Conservation (phyloP, 2,329 filamentous ascomycete genomes). For the Scedosporium boydii region DNA sequence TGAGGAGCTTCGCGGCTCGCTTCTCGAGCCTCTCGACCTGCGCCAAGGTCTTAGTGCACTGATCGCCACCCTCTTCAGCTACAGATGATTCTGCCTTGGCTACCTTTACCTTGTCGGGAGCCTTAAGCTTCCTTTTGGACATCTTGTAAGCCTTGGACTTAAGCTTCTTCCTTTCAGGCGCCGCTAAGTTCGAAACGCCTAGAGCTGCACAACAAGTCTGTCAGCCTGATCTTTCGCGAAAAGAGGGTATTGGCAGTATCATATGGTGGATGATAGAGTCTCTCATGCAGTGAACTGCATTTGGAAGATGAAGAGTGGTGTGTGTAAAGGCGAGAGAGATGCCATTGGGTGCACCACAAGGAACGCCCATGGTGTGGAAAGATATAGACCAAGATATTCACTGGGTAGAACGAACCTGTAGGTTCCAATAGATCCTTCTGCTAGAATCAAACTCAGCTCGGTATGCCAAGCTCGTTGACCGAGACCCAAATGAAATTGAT, state of each 20-base stretch:
- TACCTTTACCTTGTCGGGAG: slow-evolving; percentile 9
- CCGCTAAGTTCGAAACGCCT: not conserved
- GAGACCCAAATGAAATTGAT: not conserved
- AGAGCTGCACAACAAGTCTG: not conserved
- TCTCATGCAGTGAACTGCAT: not conserved
- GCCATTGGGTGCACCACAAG: no score
- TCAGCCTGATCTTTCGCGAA: not conserved
- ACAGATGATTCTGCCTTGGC: not conserved
- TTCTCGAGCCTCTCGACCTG: slow-evolving; percentile 28
- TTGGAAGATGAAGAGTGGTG: not conserved
- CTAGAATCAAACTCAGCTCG: not conserved
- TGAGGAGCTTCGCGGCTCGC: slow-evolving; percentile 29
- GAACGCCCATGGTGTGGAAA: not conserved
- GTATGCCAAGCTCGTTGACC: not conserved
- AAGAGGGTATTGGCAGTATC: not conserved
- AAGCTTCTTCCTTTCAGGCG: not conserved
- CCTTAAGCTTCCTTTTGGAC: slow-evolving; percentile 9
- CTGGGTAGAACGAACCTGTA: not conserved
- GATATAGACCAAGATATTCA: not conserved
- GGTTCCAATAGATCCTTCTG: not conserved
- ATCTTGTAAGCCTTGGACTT: slow-evolving; percentile 19
- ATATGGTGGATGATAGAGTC: not conserved
- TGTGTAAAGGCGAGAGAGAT: not conserved
- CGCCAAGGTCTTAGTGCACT: not conserved
- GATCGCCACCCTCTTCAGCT: not conserved